phyloP scores from a whole-genome alignment of 2,329 filamentous ascomycete genomes.

The Pseudogymnoascus verrucosus region DNA sequence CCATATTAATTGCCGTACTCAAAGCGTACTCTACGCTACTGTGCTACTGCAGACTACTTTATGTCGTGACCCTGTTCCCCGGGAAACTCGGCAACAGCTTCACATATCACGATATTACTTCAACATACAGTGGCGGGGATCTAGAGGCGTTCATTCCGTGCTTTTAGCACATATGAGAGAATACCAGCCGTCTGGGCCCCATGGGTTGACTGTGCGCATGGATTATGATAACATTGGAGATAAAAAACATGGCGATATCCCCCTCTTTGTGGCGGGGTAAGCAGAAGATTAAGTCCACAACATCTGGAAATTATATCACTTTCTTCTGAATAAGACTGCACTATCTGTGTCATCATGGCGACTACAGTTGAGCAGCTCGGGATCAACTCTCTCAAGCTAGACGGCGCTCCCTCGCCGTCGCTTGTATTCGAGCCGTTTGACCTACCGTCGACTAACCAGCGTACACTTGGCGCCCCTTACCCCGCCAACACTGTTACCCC shows the following conservation, averaged over 20 bases:
- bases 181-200: not conserved
- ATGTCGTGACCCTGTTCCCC: not conserved
- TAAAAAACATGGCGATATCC: not conserved
- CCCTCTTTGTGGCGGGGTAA: not conserved
- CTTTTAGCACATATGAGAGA: slow-evolving; percentile 11
- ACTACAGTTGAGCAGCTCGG: slow-evolving; percentile 5
- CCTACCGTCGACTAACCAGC: slow-evolving; percentile 35
- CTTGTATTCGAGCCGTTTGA: slow-evolving; percentile 32
- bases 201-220: not conserved
- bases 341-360: not conserved
- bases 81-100: not conserved
- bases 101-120: not conserved
- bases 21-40: not conserved
- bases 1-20: not conserved
- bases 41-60: not conserved
- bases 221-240: not conserved
- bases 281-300: not conserved
- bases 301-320: not conserved
- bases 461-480: slow-evolving; percentile 33
- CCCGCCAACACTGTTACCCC: slow-evolving; percentile 31
- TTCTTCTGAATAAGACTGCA: not conserved
- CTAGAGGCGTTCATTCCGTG: not conserved
- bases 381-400: slow-evolving; percentile 17
- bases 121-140: not conserved
- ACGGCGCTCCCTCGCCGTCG: slow-evolving; percentile 15